Base-by-base conservation (phyloP, 306 rosid species). In the Geum urbanum region DNA sequence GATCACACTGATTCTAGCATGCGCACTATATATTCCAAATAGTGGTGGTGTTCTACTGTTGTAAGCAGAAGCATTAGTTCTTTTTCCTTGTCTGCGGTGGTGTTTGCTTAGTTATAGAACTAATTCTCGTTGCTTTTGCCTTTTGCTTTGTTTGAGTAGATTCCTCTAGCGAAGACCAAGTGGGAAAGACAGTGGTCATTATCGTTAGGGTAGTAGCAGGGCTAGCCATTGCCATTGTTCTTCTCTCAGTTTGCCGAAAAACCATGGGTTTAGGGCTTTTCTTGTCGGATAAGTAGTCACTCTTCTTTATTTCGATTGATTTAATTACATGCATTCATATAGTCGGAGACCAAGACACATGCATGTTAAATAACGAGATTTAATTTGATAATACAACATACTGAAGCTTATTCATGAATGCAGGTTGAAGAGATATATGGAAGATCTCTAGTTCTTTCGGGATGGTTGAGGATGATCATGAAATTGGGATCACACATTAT, bases 221-320 rank as follows among this genome's bases (percentile, higher is more conserved):
- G 22, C 73, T 94, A 55, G 97, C 95, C 18, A 71, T 94, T 81
- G 75, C 91, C 20, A 82, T 94, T 72, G 96, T 89, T 22, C 89
- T 94, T 70, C 99, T 94, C 79, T 94, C 88, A 41, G 77, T 94
- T 62, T 94, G 97, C 83, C 78, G 88, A 72, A 90, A 74, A 84
- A 78, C 90, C 75, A 86, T 83, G 74, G 83, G 91, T 90, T n/a
- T n/a, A n/a, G n/a, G n/a, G 4, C 15, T 47, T 40, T 27, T 37
- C 60, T 20, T 8, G 62, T 24, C 40, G 27, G 14, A 56, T 24
- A 56, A 8, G 8, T 9, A 22, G 24, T 4, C 7, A 10, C 4
- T 8, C 11, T 19, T 56, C 37, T 32, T 3, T 24, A 24, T 32
- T 32, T 32, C 37, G 37, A 2, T 32, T 32, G 37, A 32, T 8